Percentiles rank a stretch among this genome's conserved stretches.
phyloP scores from a whole-genome alignment of 1,139 yeast species.

The Taphrina deformans region DNA sequence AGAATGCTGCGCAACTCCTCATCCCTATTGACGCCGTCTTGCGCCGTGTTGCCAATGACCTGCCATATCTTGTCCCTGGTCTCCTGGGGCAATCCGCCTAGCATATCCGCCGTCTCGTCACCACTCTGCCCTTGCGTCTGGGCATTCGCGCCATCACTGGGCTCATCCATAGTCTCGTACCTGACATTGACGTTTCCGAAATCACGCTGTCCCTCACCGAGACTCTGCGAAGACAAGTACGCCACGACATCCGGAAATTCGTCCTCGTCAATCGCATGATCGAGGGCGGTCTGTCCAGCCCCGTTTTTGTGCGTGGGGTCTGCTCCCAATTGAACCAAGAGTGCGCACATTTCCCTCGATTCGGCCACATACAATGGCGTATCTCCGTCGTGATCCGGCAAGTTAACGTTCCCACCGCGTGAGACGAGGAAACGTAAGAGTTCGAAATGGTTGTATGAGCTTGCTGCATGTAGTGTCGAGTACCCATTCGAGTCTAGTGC shows the following conservation, averaged over 20 bases:
- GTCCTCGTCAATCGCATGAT: conserved; percentile 26
- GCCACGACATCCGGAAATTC: conserved; percentile 35
- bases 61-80: conserved; percentile 7
- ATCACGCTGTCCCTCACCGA: neutral
- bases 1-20: conserved; percentile 12
- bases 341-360: conserved; percentile 61
- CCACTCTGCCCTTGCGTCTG: neutral
- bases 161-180: conserved; percentile 7
- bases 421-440: conserved; percentile 61
- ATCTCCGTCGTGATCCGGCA: conserved; percentile 87
- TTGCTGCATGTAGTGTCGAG: conserved; percentile 35
- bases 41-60: conserved; percentile 7
- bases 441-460: conserved; percentile 56
- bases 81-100: conserved; percentile 19
- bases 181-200: conserved; percentile 46
- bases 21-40: conserved; percentile 25
- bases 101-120: conserved; percentile 1
- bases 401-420: conserved; percentile 74
- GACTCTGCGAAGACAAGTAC: conserved; percentile 8
- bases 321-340: conserved; percentile 53
- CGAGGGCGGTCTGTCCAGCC: conserved; percentile 31
- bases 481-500: conserved; percentile 32
- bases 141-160: neutral
- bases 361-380: conserved; percentile 93
- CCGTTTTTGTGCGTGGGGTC: conserved; percentile 26